Evolutionary conservation across 2,329 filamentous ascomycete species (phyloP).

Genomic region (Phialophora verrucosa): DNA sequence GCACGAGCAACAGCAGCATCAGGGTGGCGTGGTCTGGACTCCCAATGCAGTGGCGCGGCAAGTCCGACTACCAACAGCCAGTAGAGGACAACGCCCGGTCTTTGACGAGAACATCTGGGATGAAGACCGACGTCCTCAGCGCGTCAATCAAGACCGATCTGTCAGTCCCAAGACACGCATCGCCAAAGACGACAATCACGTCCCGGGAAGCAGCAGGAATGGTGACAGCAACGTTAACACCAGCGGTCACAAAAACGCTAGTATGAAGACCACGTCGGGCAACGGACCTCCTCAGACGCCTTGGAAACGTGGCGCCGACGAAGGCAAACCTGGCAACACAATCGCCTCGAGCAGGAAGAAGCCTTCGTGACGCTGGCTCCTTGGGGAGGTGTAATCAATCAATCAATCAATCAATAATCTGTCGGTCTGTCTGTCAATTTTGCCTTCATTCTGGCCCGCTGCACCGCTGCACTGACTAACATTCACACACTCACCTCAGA

Average conservation of each 20-base stretch:
- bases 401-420: background rate
- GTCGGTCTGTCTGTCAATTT: background rate
- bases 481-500: background rate
- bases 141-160: background rate
- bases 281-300: background rate
- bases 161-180: slow-evolving; percentile 9
- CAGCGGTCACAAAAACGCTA: background rate
- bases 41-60: background rate
- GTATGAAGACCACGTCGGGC: background rate
- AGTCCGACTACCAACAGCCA: slow-evolving; percentile 1
- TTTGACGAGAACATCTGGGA: slow-evolving; percentile 18
- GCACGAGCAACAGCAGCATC: background rate
- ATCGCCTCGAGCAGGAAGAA: background rate
- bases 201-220: background rate
- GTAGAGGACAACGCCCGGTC: background rate
- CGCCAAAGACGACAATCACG: background rate
- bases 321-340: background rate
- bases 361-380: background rate
- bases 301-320: background rate
- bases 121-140: background rate
- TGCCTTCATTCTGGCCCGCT: background rate
- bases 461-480: background rate
- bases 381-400: no score
- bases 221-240: background rate
- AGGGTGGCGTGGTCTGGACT: background rate